Evolutionary conservation across 169 alveolate species (phyloP).

Genomic region (Eimeria maxima): DNA sequence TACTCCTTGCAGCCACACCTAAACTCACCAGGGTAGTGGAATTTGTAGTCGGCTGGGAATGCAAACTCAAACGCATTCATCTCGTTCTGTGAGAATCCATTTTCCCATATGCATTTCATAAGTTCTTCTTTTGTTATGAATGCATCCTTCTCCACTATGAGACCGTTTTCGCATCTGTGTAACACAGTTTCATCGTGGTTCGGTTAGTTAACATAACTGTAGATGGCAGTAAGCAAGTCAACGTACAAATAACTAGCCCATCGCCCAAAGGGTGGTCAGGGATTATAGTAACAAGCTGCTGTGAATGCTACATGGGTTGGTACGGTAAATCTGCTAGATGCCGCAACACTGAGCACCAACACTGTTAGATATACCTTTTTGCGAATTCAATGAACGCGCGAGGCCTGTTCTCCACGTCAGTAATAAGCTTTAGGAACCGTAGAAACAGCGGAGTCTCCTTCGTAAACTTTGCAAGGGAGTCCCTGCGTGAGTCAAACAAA

Average conservation of each 20-base stretch:
- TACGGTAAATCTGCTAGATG: not conserved
- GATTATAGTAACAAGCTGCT: not conserved
- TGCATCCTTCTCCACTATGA: constrained; percentile 93
- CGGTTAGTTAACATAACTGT: not conserved
- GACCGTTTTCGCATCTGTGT: constrained; percentile 92
- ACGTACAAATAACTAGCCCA: not conserved
- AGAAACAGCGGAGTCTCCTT: constrained; percentile 92
- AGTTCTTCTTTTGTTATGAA: constrained; percentile 92
- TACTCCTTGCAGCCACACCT: not conserved
- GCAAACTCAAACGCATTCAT: constrained; percentile 92
- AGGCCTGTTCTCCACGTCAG: constrained; percentile 90
- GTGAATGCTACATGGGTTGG: not conserved
- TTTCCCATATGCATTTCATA: constrained; percentile 91
- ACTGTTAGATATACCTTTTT: constrained; percentile 84
- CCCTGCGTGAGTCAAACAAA: constrained; percentile 74
- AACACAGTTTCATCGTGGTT: not conserved
- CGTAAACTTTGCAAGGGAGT: constrained; percentile 89
- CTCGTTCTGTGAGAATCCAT: constrained; percentile 91
- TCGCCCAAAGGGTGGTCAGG: not conserved
- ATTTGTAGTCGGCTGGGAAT: constrained; percentile 91
- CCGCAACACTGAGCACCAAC: not conserved
- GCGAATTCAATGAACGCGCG: constrained; percentile 90
- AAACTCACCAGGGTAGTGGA: constrained; percentile 91
- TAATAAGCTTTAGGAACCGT: constrained; percentile 90
- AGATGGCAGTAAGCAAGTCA: not conserved